Conservation (phyloP, 176 grass and related monocot genomes). For the Oryza glaberrima region DNA sequence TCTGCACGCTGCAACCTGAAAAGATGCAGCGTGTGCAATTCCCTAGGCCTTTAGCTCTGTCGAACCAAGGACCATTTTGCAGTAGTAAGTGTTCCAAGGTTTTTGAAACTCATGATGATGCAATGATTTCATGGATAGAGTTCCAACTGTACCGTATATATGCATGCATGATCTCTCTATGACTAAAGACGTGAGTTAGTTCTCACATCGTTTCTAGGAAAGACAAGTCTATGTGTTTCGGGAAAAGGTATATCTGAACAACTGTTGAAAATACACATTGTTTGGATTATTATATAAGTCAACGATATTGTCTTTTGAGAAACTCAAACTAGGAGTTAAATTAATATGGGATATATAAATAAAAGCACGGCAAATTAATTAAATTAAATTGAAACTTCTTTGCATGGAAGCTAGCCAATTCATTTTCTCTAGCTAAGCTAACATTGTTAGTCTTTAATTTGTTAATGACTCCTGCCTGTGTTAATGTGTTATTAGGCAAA, state of each 20-base stretch:
- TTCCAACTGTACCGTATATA: not conserved
- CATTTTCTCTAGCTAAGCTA: not conserved
- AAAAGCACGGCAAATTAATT: not conserved
- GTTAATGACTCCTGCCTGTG: not conserved
- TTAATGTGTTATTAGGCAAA: not conserved
- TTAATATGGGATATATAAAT: no score
- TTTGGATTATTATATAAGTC: constrained; percentile 6
- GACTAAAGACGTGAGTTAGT: not conserved
- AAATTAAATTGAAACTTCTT: not conserved
- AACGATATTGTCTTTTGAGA: not conserved
- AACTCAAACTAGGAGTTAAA: not conserved
- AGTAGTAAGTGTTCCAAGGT: not conserved
- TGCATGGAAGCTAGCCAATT: not conserved
- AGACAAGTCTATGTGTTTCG: constrained; percentile 23
- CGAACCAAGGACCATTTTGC: constrained; percentile 15
- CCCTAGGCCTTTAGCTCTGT: constrained; percentile 47
- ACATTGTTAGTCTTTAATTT: not conserved
- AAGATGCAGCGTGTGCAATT: constrained; percentile 36
- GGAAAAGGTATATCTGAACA: constrained; percentile 9
- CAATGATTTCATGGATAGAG: constrained; percentile 50
- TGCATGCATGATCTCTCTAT: constrained; percentile 1
- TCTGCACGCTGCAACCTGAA: not conserved
- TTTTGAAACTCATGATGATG: constrained; percentile 46
- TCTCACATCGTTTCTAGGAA: constrained; percentile 18
- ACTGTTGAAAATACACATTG: constrained; percentile 29